Base-by-base conservation (phyloP, 2,329 filamentous ascomycete species). In the Fragosphaeria purpurea region DNA sequence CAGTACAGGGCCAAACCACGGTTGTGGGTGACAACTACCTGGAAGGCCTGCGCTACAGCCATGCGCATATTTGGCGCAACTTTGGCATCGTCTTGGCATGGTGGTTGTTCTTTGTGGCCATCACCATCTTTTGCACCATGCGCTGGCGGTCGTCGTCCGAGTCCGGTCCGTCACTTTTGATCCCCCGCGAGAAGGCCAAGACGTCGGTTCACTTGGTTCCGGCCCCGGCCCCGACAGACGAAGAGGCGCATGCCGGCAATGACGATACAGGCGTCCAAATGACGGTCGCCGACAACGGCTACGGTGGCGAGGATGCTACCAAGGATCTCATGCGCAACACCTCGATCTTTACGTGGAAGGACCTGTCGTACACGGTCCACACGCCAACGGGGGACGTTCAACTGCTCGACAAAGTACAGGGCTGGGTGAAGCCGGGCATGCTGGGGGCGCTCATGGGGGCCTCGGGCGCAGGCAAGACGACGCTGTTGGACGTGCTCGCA, bases 381-480 rank as follows among this genome's bases (percentile, higher is more conserved):
- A 81, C 77, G 0, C 71, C 75, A 0, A 63, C 66, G 1, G 78
- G 77, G 4, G 70, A 88, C 75, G 79, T 84, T 7, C 71, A 77
- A 10, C 80, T 95, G 52, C 71, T 95, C 7, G 82, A 93, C 55
- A 77, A 91, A 51, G 85, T 94, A 1, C 80, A 89, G 56, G 88
- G 88, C 3, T 94, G 85, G 80, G 85, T 90, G 50, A 87, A 88
- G 64, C 86, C 87, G 1, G 86, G 86, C 44, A 88, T 82, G 56
- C 66, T 89, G 22, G 87, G 83, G 3, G 86, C 85, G 5, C 70
- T 91, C n/a, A 87, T 90, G 86, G 83, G 86, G 59, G 80, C 85
- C 1, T 86, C 83, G 9, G 87, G 86, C 56, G 88, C 88, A 12
- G 88, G 88, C 47, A 94, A 94, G 67, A 94, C 88, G 0, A 93